phyloP scores from a whole-genome alignment of 1,284 basidiomycete species.

The Ustilago sp. region DNA sequence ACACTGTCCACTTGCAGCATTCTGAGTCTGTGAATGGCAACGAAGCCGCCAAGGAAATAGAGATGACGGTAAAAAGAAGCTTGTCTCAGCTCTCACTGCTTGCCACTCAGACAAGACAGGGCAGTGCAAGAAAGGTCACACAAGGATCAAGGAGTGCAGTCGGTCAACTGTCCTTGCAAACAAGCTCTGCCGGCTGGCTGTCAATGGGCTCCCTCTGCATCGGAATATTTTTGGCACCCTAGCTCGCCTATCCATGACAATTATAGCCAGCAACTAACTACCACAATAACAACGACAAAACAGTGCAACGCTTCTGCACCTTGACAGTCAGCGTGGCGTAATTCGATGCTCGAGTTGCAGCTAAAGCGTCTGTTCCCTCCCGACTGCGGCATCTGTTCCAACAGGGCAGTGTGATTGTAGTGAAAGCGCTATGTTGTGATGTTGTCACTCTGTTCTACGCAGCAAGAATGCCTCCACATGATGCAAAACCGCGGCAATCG shows the following conservation, averaged over 20 bases:
- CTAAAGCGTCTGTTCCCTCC: neutral
- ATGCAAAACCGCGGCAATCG: neutral
- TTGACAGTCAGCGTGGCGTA: constrained; percentile 4
- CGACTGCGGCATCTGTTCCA: neutral
- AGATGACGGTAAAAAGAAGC: constrained; percentile 4
- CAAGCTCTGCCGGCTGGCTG: neutral
- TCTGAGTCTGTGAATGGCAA: neutral
- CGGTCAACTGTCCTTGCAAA: neutral
- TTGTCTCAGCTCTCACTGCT: neutral
- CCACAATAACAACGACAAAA: neutral
- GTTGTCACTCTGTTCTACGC: neutral
- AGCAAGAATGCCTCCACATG: constrained; percentile 13
- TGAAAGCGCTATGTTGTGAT: neutral
- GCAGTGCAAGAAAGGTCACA: neutral
- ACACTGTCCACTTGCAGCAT: neutral
- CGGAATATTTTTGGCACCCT: constrained; percentile 12
- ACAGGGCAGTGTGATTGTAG: neutral
- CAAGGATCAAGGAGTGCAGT: neutral
- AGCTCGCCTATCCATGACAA: constrained; percentile 4
- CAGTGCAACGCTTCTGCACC: constrained; percentile 3
- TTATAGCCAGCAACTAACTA: neutral
- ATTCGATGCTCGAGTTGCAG: constrained; percentile 14
- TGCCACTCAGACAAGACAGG: neutral
- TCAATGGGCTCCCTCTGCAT: constrained; percentile 12
- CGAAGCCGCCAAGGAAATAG: neutral